phyloP scores from a whole-genome alignment of 2,329 filamentous ascomycete species.

The Cephalotrichum gorgonifer region DNA sequence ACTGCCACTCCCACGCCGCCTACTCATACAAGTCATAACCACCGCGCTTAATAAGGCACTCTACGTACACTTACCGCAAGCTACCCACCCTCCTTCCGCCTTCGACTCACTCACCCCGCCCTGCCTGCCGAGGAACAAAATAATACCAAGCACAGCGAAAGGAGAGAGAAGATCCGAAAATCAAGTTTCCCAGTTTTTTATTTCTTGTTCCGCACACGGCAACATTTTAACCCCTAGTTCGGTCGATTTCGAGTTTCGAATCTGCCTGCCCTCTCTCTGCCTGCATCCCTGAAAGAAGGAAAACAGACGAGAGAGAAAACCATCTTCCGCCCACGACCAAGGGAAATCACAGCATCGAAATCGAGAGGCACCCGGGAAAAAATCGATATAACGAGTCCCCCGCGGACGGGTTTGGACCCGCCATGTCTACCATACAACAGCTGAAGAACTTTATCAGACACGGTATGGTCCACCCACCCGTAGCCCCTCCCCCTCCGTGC shows the following conservation, averaged over 20 bases:
- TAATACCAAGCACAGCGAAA: not conserved
- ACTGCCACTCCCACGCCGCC: too few relatives aligned
- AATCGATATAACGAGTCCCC: not conserved
- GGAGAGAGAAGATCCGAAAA: not conserved
- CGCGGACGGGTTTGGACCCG: too few relatives aligned
- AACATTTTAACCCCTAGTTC: too few relatives aligned
- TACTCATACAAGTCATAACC: too few relatives aligned
- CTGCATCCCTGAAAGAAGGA: not conserved
- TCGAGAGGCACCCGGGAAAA: not conserved
- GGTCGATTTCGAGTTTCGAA: too few relatives aligned
- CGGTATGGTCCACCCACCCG: constrained; percentile 35
- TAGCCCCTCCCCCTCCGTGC: not conserved
- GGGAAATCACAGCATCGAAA: too few relatives aligned
- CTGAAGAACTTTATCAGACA: constrained; percentile 98
- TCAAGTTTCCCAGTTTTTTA: not conserved
- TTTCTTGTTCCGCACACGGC: too few relatives aligned
- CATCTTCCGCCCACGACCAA: not conserved
- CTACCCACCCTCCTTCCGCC: not conserved
- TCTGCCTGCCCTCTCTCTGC: too few relatives aligned
- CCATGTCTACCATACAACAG: constrained; percentile 75
- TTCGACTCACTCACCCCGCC: not conserved
- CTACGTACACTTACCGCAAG: too few relatives aligned
- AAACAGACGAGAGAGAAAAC: not conserved
- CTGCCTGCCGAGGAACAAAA: not conserved
- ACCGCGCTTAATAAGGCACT: not conserved